Evolutionary conservation across 257 asterid species (phyloP), one percentile per base, ranked within the genome.

Genomic region (Solanum appendiculatum): DNA sequence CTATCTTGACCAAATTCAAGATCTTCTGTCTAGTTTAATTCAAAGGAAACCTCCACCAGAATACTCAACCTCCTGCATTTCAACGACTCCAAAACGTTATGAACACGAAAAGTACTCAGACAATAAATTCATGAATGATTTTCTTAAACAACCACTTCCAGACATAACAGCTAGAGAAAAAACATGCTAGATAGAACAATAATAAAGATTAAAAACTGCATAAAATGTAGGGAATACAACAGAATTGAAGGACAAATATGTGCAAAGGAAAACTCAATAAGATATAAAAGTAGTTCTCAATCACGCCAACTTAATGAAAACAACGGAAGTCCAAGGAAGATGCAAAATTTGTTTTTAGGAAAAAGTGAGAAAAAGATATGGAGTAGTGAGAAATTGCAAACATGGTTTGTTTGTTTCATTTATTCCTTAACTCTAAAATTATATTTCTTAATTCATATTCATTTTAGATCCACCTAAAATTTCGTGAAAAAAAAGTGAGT

Each of bases 11-110:
- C 18, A 74, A 56, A 56, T 5, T 72, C 75, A 39, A 58, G 36
- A 63, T 51, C 10, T 84, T 87, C 27, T 6, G 66, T 11, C 77
- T 46, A 33, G 87, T 34, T 83, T 4, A 73, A 88, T 89, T 75
- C 34, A 93, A 90, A 10, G 92, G 95, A 83, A 95, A 77, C 99
- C 98, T 63, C 99, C 99, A 87, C 99, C 99, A 25, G 99, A 93
- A 88, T 93, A 97, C 93, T 97, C 99, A 2, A 97, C 94, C 90
- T 96, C 99, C 99, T 97, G 92, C 85, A 89, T 87, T 46, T 12
- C 82, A 23, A 78, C 29, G 36, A 13, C 82, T 11, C 6, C 33
- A 48, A 51, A 48, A 56, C 16, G 88, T 77, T 64, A 70, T 16
- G 80, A 86, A 81, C 54, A 18, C 6, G 82, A 7, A 33, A 39